Conservation (phyloP, 768 basidiomycete species). For the Russula abietina region DNA sequence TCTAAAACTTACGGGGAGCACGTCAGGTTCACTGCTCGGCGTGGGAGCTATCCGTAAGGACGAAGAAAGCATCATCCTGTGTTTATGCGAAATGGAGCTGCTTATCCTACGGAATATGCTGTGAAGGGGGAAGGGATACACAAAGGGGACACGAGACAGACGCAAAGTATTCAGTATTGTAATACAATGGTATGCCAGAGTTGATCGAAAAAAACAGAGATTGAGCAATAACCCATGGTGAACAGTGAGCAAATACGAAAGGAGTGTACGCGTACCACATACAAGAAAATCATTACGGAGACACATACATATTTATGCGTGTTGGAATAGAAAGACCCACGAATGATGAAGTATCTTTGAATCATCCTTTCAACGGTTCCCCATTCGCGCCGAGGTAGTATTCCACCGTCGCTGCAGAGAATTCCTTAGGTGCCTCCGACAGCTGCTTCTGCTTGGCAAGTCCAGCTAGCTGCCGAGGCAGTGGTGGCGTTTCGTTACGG, state of each 20-base stretch:
- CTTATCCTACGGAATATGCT: conserved; percentile 47
- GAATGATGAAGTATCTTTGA: conserved; percentile 8
- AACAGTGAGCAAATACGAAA: conserved; percentile 16
- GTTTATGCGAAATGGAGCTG: conserved; percentile 72
- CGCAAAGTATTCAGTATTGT: conserved; percentile 23
- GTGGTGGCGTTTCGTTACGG: conserved; percentile 44
- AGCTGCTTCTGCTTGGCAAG: conserved; percentile 44
- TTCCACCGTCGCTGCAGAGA: conserved; percentile 51
- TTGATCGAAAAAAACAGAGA: conserved; percentile 18
- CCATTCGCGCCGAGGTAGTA: conserved; percentile 63
- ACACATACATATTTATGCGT: conserved; percentile 23
- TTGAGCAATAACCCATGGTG: conserved; percentile 21
- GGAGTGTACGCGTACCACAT: conserved; percentile 20
- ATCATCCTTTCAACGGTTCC: conserved; percentile 43
- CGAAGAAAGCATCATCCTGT: conserved; percentile 45
- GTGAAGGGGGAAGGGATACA: conserved; percentile 22
- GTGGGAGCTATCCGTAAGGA: conserved; percentile 46
- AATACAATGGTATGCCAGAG: conserved; percentile 25
- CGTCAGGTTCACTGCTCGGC: conserved; percentile 71
- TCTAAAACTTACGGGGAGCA: conserved; percentile 63
- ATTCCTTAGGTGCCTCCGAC: conserved; percentile 48
- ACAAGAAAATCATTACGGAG: conserved; percentile 23
- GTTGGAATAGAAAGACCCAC: conserved; percentile 8
- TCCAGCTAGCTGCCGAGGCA: conserved; percentile 41
- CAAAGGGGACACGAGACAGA: conserved; percentile 15